Evolutionary conservation across 805 yeast genomes (phyloP), one percentile per base, ranked within the genome.

Genomic region (Candida ascalaphidarum): DNA sequence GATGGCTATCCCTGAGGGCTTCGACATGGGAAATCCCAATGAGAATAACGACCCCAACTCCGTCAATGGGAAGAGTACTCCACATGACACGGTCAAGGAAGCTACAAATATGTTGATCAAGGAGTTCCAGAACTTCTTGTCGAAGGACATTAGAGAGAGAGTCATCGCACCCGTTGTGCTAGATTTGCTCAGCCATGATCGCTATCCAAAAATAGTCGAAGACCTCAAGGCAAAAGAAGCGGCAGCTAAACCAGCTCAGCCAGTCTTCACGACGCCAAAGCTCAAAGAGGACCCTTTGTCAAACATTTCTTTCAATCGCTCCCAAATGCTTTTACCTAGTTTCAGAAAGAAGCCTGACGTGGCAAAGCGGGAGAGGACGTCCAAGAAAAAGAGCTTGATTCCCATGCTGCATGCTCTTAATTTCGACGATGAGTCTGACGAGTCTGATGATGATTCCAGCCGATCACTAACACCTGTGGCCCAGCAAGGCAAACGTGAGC

Each of bases 91-190:
- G 2, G 55, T 76, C 2, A 71, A 69, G 12, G 82, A 77, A 26
- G 79, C 95, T 0, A 62, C 71, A 1, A 55, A 65, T 14, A 54
- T 67, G 29, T 57, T 86, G 26, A 46, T 77, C 15, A 72, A 69
- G 31, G 95, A 85, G 38, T 63, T 85, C 28, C 73, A 72, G 34
- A 57, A 61, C 8, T 74, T 77, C 26, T 49, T 85, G 25, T 56
- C 74, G 13, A 78, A 79, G 35, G 94, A 85, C 52, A 70, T 85
- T 14, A 64, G 81, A 39, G 89, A 77, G 43, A 70, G 84, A 34
- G 55, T 81, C 3, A 68, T 83, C 14, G 86, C 81, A 0, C 84
- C 92, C 0, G 62, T 67, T 2, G 70, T 85, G 11, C 60, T 81
- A 30, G 77, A 77, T 17, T 52, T 68, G 12, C 59, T 85, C 38